Conservation (phyloP, 2,329 filamentous ascomycete genomes). For the Diplodia scrobiculata region DNA sequence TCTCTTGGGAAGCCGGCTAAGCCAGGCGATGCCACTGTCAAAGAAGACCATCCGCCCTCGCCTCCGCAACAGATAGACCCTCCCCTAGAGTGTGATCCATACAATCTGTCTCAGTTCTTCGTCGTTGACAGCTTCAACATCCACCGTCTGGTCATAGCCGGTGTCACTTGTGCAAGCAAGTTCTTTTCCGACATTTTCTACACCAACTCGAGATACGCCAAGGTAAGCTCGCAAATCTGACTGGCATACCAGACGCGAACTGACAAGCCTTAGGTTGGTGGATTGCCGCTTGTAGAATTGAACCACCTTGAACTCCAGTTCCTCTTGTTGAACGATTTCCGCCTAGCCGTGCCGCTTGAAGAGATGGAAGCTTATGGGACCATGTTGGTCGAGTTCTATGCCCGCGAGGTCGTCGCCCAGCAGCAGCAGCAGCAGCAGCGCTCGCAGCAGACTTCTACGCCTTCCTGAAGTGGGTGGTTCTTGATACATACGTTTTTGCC, state of each 20-base stretch:
- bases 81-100: constrained; percentile 49
- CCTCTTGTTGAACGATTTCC: constrained; percentile 91
- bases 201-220: constrained; percentile 97
- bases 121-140: constrained; percentile 99
- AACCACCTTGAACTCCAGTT: constrained; percentile 98
- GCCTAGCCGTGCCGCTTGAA: constrained; percentile 87
- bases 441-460: not conserved
- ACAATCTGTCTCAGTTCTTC: constrained; percentile 71
- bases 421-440: constrained; percentile 43
- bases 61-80: constrained; percentile 42
- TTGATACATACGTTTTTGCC: constrained; percentile 11
- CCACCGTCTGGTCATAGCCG: constrained; percentile 91
- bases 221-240: constrained; percentile 62
- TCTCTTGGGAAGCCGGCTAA: constrained; percentile 48
- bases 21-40: constrained; percentile 32
- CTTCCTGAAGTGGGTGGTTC: constrained; percentile 10
- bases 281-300: constrained; percentile 84
- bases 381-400: constrained; percentile 98
- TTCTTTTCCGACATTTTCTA: constrained; percentile 99
- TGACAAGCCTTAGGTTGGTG: constrained; percentile 71
- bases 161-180: constrained; percentile 97
- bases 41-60: constrained; percentile 42
- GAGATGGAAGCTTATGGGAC: constrained; percentile 96
- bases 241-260: not conserved
- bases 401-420: constrained; percentile 78